A percentile compares a stretch with the other conserved stretches of the same genome.
These are phyloP conservation scores for Hirschfeldia incana DNA, from an alignment of 345 rosid genomes.

Conservation along the genomic window DNA sequence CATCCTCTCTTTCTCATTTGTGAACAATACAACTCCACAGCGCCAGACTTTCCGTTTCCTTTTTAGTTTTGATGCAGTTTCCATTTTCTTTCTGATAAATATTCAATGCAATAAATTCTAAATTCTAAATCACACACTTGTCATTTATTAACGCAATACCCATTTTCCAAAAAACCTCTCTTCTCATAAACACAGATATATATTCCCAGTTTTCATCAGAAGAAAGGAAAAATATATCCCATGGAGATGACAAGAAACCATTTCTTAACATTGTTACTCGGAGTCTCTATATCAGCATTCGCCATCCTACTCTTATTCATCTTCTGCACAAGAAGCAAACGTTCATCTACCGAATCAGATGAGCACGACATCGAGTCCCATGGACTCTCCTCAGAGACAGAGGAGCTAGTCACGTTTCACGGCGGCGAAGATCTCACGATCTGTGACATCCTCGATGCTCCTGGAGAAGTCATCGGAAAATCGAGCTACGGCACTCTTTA, in stretches of 20 bases:
- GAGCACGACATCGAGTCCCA: conserved; percentile 45
- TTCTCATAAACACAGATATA: not conserved
- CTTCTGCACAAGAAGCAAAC: conserved; percentile 35
- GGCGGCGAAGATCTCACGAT: conserved; percentile 77
- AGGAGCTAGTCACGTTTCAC: conserved; percentile 63
- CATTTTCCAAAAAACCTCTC: not conserved
- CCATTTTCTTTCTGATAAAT: not conserved
- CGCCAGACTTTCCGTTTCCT: conserved; percentile 1
- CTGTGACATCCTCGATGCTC: conserved; percentile 84
- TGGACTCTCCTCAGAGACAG: conserved; percentile 32
- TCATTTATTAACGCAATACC: not conserved
- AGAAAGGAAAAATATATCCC: not conserved
- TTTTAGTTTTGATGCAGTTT: not conserved
- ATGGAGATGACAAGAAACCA: conserved; percentile 53
- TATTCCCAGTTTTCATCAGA: not conserved
- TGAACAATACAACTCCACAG: not conserved
- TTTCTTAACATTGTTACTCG: conserved; percentile 52
- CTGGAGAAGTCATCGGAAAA: conserved; percentile 94
- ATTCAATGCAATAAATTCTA: not conserved
- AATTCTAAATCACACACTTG: not conserved
- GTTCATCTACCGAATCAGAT: conserved; percentile 11
- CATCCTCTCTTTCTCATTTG: conserved; percentile 4
- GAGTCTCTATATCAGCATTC: conserved; percentile 43
- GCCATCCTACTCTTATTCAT: conserved; percentile 42
- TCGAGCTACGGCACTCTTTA: conserved; percentile 84